Base-by-base conservation (phyloP, 495 filamentous ascomycete genomes). In the Aspergillus baeticus region DNA sequence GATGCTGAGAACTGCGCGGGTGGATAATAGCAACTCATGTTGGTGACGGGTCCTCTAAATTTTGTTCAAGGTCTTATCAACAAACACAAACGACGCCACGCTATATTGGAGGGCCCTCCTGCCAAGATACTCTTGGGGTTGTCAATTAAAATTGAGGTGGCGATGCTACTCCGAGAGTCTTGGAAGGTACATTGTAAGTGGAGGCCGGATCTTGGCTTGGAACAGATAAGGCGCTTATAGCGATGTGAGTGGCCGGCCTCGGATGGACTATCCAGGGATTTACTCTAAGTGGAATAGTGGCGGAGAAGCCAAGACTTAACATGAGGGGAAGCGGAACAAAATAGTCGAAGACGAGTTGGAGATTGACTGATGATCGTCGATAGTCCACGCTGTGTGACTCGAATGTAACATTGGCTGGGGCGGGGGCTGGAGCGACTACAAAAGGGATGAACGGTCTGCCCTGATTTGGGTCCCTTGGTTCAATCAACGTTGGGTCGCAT, bases 271-370 rank as follows among this genome's bases (percentile, higher is more conserved):
- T n/a, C n/a, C n/a, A n/a, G n/a, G n/a, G n/a, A n/a, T n/a, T 49
- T 31, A 49, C 46, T 49, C 26, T 11, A 35, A 49, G 46, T 22
- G 39, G 18, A 38, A 38, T 31, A n/a, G 17, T 34, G 38, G 49
- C 49, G 49, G 49, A 38, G 49, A 41, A 41, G 49, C 49, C 49
- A 52, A 52, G 49, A 41, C 11, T 22, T 41, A 13, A 26, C 20
- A 17, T 18, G 49, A 20, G 14, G 17, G 5, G 18, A 23, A 39
- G 38, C 7, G 21, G 10, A 18, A 52, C 4, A n/a, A 7, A 14
- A 37, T 4, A 8, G 33, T n/a, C 37, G 13, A 14, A 42, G 38
- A 18, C 4, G 15, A 15, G 4, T 42, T 23, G 35, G 34, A 21
- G 49, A 14, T 3, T 23, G 21, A 52, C 29, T 18, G 17, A 14